Conservation (phyloP, 2,329 filamentous ascomycete genomes). For the Colletotrichum orchidophilum region DNA sequence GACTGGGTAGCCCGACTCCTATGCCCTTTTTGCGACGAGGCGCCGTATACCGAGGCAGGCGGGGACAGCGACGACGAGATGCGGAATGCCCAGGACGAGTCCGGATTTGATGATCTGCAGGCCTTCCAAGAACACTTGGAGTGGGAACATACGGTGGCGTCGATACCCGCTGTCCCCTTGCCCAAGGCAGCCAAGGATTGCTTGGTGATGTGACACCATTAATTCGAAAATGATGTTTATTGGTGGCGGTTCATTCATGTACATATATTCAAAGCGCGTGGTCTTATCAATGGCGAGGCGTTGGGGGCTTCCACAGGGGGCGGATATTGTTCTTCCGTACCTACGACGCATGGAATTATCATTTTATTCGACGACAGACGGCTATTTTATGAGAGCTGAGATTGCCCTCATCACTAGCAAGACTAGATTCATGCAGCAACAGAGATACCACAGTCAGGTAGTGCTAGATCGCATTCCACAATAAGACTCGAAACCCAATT, state of each 20-base stretch:
- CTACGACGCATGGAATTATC: constrained; percentile 24
- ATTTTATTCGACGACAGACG: constrained; percentile 13
- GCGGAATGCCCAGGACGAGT: constrained; percentile 57
- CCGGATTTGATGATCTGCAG: constrained; percentile 57
- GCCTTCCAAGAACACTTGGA: constrained; percentile 64
- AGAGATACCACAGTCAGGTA: constrained; percentile 15
- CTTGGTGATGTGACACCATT: constrained; percentile 52
- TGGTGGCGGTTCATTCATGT: constrained; percentile 16
- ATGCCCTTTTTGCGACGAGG: constrained; percentile 67
- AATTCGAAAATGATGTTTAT: constrained; percentile 4
- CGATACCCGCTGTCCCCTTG: constrained; percentile 44
- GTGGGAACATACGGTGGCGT: constrained; percentile 61
- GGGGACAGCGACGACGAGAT: constrained; percentile 61
- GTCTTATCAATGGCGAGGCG: constrained; percentile 26
- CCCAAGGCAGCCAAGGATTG: constrained; percentile 51
- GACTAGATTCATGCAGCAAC: neutral
- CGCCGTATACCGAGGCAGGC: constrained; percentile 51
- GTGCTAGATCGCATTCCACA: constrained; percentile 28
- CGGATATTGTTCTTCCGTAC: neutral
- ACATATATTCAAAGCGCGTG: constrained; percentile 4
- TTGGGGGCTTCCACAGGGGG: constrained; percentile 14
- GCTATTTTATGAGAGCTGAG: neutral
- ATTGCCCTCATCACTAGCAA: constrained; percentile 10
- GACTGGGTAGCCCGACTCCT: constrained; percentile 62
- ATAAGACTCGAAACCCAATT: constrained; percentile 18